Base-by-base conservation (phyloP, 1,284 basidiomycete genomes). In the Rhodotorula sp. region DNA sequence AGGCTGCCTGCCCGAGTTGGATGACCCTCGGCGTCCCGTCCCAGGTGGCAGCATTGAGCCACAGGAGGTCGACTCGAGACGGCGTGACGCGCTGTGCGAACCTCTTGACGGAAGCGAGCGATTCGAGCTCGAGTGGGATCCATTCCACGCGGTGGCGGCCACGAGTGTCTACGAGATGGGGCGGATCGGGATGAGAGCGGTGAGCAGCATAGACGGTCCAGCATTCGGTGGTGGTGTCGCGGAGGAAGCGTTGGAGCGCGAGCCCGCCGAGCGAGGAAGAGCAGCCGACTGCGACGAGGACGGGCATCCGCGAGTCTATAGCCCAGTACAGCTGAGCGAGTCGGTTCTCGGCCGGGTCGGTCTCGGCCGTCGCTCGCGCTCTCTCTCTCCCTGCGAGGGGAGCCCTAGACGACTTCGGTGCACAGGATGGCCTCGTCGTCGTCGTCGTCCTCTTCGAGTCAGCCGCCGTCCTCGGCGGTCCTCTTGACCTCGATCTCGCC, bases 401-500 rank as follows among this genome's bases (percentile, higher is more conserved):
- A 43, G 38, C 12, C 38, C 38, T 2, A 43, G 38, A 5, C 34
- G 34, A 34, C 5, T 8, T 34, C 38, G 3, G 28, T 28, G 28
- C 12, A 14, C 38, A 10, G 38, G 38, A 43, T 43, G 38, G 38
- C 38, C 16, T 38, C 59, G 8, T 60, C 54, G 15, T 49, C 60
- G 3, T 47, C 45, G 15, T 50, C 66, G 16, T 47, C 49, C 15
- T 45, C 57, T 2, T 50, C 64, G 3, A 43, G 45, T 14, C 52
- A 21, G 31, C 45, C 6, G 45, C 31, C 63, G 14, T 54, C 66
- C 0, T 23, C 45, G 5, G 67, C 71, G 21, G 14, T 66, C n/a
- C 38, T 55, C 28, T 59, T 76, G 38, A 64, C 60, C 6, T 69
- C 67, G 10, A 45, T 67, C 48, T 64, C 65, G 19, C 12, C 70